phyloP scores from a whole-genome alignment of 441 rosid species.

The Adansonia grandidieri region DNA sequence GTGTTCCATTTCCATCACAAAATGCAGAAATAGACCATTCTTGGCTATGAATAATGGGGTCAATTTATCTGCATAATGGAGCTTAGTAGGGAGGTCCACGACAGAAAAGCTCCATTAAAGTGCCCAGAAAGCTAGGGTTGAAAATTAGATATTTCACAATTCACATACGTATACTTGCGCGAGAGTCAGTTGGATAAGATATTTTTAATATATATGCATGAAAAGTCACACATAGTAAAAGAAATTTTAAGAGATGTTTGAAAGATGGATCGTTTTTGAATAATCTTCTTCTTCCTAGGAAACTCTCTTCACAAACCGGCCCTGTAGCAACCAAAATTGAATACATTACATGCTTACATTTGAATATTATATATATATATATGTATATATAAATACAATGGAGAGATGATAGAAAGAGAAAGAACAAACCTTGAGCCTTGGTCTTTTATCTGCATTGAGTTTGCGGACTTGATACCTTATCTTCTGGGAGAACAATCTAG shows the following conservation, averaged over 20 bases:
- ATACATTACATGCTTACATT: too few relatives aligned
- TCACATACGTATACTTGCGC: too few relatives aligned
- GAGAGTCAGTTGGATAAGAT: not conserved
- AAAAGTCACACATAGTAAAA: not conserved
- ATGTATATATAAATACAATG: too few relatives aligned
- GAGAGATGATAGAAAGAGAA: not conserved
- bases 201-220: not conserved
- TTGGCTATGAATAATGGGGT: not conserved
- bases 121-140: not conserved
- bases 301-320: too few relatives aligned
- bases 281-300: not conserved
- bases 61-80: not conserved
- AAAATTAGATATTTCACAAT: not conserved
- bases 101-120: not conserved
- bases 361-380: too few relatives aligned
- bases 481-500: conserved; percentile 74
- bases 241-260: conserved; percentile 18
- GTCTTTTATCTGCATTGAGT: conserved; percentile 83
- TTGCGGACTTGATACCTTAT: conserved; percentile 84
- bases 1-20: not conserved
- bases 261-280: not conserved
- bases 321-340: not conserved
- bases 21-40: conserved; percentile 13
- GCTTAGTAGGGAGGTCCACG: not conserved
- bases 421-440: conserved; percentile 62